These are phyloP conservation scores for Prosopis cineraria DNA, from an alignment of 306 rosid species.

Conservation along the genomic window DNA sequence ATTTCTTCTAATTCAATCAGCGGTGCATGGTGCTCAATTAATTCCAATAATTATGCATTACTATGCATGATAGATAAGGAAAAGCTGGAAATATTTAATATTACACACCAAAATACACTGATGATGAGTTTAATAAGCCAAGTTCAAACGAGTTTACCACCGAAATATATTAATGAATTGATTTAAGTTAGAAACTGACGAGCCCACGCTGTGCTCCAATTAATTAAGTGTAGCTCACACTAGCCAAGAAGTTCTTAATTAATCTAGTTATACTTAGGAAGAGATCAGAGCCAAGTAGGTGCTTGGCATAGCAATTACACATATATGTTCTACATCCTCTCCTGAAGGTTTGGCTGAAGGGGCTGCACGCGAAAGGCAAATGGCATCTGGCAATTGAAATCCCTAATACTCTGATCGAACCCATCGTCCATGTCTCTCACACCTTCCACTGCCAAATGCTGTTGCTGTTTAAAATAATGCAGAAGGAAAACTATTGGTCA, in stretches of 20 bases:
- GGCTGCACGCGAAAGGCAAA: constrained; percentile 64
- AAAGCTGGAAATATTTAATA: not conserved
- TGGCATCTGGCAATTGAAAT: constrained; percentile 46
- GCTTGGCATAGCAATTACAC: not conserved
- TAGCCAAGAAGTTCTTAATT: constrained; percentile 22
- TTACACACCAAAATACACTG: not conserved
- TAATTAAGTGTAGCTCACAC: constrained; percentile 2
- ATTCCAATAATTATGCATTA: constrained; percentile 1
- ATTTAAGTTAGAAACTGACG: constrained; percentile 4
- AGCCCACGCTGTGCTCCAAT: constrained; percentile 9
- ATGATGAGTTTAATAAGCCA: not conserved
- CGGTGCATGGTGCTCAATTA: not conserved
- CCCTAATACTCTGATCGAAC: constrained; percentile 47
- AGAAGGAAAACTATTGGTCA: not conserved
- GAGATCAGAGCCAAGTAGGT: not conserved
- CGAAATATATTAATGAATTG: not conserved
- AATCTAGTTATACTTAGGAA: not conserved
- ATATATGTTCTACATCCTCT: constrained; percentile 37
- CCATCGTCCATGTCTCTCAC: constrained; percentile 61
- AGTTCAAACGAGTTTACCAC: not conserved
- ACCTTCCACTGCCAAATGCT: constrained; percentile 62
- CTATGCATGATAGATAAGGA: not conserved
- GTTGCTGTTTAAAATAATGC: constrained; percentile 44
- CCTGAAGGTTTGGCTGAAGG: constrained; percentile 60
- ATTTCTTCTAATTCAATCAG: too few relatives aligned